phyloP scores from a whole-genome alignment of 2,329 filamentous ascomycete species.

The Fusarium anthophilum region DNA sequence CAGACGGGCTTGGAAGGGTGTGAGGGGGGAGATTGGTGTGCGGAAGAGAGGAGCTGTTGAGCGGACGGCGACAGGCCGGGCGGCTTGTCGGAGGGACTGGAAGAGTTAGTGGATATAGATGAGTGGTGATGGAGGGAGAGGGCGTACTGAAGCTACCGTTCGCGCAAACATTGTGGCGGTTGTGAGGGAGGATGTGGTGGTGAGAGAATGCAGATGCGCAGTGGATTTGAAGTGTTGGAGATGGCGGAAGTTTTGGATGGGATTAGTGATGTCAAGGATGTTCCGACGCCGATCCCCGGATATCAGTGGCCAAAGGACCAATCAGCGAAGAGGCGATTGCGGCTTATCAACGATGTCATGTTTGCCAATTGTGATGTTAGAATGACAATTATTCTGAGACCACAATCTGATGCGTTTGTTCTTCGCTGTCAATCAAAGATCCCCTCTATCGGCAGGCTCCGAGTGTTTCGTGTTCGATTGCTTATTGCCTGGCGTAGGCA shows the following conservation, averaged over 20 bases:
- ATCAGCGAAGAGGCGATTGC: slow-evolving; percentile 32
- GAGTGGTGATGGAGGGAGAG: background rate
- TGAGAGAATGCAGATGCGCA: slow-evolving; percentile 5
- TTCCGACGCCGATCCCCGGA: slow-evolving; percentile 31
- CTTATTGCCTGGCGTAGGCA: background rate
- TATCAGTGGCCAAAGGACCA: slow-evolving; percentile 33
- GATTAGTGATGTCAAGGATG: slow-evolving; percentile 42
- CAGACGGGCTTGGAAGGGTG: slow-evolving; percentile 65
- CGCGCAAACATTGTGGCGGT: slow-evolving; percentile 39
- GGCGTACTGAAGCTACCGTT: slow-evolving; percentile 40
- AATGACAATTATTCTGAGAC: background rate
- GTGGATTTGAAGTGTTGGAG: slow-evolving; percentile 7
- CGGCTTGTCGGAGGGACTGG: slow-evolving; percentile 51
- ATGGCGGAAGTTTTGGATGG: slow-evolving; percentile 30
- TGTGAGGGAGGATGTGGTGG: slow-evolving; percentile 24
- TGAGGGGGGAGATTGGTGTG: slow-evolving; percentile 38
- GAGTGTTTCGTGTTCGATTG: background rate
- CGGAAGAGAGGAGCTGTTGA: slow-evolving; percentile 39
- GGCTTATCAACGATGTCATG: background rate
- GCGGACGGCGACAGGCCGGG: slow-evolving; percentile 47
- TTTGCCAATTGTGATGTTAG: background rate
- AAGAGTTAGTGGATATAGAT: slow-evolving; percentile 4
- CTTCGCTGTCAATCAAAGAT: background rate
- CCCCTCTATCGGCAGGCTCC: background rate
- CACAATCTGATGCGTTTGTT: background rate